These are phyloP conservation scores for Logfia minima DNA, from an alignment of 129 eudicot genomes.

Conservation along the genomic window DNA sequence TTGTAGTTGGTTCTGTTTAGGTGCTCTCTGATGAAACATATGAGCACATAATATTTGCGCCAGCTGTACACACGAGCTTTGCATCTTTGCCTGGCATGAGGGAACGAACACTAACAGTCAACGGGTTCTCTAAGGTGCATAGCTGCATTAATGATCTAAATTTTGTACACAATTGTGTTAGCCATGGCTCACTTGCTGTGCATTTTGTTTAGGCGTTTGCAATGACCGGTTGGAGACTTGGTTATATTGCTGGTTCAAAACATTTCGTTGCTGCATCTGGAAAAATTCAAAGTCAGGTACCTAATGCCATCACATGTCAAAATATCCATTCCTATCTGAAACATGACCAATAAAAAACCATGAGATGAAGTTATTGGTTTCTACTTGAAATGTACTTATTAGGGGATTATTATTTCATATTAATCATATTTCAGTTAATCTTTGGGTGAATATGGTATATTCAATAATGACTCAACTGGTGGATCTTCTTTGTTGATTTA, in stretches of 20 bases:
- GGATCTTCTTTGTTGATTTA: slow-evolving; percentile 25
- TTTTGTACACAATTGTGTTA: neutral
- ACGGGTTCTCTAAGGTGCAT: slow-evolving; percentile 87
- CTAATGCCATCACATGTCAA: too few species aligned
- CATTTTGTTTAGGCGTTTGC: slow-evolving; percentile 67
- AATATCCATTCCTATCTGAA: too few species aligned
- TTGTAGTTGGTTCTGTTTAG: slow-evolving; percentile 34
- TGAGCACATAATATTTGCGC: slow-evolving; percentile 82
- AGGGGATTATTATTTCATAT: too few species aligned
- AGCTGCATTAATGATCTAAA: neutral
- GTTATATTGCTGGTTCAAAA: slow-evolving; percentile 91
- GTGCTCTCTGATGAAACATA: slow-evolving; percentile 89
- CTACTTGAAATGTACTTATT: too few species aligned
- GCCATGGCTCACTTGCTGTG: slow-evolving; percentile 10
- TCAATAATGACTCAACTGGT: neutral
- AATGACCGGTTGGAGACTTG: slow-evolving; percentile 98
- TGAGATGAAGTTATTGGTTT: too few species aligned
- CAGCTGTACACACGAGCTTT: slow-evolving; percentile 94
- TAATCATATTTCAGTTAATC: too few species aligned
- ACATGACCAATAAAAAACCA: too few species aligned
- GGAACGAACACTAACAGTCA: slow-evolving; percentile 89
- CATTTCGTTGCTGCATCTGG: slow-evolving; percentile 76
- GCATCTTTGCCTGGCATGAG: slow-evolving; percentile 98
- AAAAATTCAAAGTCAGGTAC: slow-evolving; percentile 93
- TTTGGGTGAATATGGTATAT: too few species aligned